These are phyloP conservation scores for Ambispora gerdemannii DNA, from an alignment of 192 early-diverging fungal species.

Conservation along the genomic window DNA sequence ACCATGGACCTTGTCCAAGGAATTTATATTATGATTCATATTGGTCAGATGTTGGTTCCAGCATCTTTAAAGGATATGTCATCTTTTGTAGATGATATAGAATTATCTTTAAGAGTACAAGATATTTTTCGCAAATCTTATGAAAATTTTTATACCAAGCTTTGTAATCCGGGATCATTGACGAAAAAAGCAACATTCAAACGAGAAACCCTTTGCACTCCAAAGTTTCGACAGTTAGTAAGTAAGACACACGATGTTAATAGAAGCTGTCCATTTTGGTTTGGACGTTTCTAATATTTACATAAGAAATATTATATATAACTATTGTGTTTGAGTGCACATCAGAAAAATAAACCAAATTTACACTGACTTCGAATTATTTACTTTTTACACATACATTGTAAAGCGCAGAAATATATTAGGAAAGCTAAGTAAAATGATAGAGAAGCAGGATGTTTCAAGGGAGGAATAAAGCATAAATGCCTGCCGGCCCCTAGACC, in stretches of 20 bases:
- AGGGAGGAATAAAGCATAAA: too few relatives aligned
- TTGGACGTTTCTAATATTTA: constrained; percentile 13
- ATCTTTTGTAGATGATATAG: constrained; percentile 21
- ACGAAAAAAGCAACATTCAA: constrained; percentile 19
- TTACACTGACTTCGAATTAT: too few relatives aligned
- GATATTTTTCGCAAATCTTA: constrained; percentile 25
- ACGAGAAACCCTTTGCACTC: constrained; percentile 25
- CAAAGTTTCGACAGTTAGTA: constrained; percentile 17
- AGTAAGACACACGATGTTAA: constrained; percentile 17
- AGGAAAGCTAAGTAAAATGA: too few relatives aligned
- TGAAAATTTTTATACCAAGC: constrained; percentile 12
- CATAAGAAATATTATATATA: background rate
- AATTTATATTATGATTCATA: constrained; percentile 23
- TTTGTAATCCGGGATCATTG: constrained; percentile 1
- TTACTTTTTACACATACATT: too few relatives aligned
- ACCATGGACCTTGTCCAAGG: constrained; percentile 15
- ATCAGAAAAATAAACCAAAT: too few relatives aligned
- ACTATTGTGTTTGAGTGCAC: too few relatives aligned
- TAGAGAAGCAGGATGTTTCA: too few relatives aligned
- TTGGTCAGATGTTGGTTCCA: constrained; percentile 12
- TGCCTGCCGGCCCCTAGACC: too few relatives aligned
- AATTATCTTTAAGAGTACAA: constrained; percentile 10
- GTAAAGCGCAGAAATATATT: too few relatives aligned
- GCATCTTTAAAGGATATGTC: constrained; percentile 15
- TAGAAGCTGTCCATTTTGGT: constrained; percentile 16